phyloP scores from a whole-genome alignment of 495 filamentous ascomycete genomes.

The Collariella sp. region DNA sequence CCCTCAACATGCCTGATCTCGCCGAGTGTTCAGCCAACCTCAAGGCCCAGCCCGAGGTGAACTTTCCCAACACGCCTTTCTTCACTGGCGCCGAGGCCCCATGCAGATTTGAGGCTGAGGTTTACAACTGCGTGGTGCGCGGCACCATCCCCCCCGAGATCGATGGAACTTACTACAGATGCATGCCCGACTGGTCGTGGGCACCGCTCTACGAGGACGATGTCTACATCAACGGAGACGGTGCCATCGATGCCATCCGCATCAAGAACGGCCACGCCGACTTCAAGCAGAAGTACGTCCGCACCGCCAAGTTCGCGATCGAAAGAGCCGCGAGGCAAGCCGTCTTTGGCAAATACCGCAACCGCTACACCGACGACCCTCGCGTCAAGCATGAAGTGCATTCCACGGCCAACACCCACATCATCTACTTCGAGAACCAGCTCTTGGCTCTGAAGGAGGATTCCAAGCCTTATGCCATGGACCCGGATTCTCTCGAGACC shows the following conservation, averaged over 20 bases:
- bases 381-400: conserved; percentile 41
- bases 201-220: conserved; percentile 48
- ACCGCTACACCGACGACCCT: conserved; percentile 47
- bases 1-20: too few species aligned
- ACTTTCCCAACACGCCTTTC: conserved; percentile 38
- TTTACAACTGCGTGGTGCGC: conserved; percentile 41
- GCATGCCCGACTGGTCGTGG: conserved; percentile 44
- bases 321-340: conserved; percentile 35
- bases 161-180: conserved; percentile 47
- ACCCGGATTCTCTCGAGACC: conserved; percentile 48
- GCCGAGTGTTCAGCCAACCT: too few species aligned
- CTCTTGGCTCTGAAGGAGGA: conserved; percentile 50
- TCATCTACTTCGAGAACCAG: conserved; percentile 44
- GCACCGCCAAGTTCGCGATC: conserved; percentile 39
- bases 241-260: conserved; percentile 44
- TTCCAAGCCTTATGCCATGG: conserved; percentile 47
- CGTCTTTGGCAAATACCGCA: conserved; percentile 47
- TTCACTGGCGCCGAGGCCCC: conserved; percentile 44
- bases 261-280: conserved; percentile 42
- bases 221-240: conserved; percentile 41
- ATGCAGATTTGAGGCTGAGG: conserved; percentile 40
- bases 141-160: conserved; percentile 44
- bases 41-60: too few species aligned
- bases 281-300: conserved; percentile 46
- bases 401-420: conserved; percentile 48